Evolutionary conservation across 2,329 filamentous ascomycete genomes (phyloP).

Genomic region (Curvularia eragrostidis): DNA sequence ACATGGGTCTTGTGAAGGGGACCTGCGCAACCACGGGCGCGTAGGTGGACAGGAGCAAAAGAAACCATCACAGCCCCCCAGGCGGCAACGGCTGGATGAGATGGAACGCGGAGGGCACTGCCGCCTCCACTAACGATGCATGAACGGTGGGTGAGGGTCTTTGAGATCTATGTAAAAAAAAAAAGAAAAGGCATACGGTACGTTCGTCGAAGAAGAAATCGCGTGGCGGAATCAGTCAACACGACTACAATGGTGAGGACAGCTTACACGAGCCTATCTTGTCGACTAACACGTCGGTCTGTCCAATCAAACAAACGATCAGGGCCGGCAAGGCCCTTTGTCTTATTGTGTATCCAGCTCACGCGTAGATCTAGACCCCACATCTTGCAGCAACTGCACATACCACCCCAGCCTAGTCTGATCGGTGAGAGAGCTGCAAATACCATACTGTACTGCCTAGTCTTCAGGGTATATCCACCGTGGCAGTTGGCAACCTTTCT

Average conservation of each 20-base stretch:
- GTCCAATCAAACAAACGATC: not conserved
- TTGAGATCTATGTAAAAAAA: too few species aligned
- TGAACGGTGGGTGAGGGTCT: conserved; percentile 11
- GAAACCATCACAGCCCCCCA: not conserved
- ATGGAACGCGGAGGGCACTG: not conserved
- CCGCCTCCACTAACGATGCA: conserved; percentile 3
- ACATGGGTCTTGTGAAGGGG: conserved; percentile 7
- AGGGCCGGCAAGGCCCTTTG: too few species aligned
- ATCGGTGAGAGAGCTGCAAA: conserved; percentile 8
- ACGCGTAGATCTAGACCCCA: conserved; percentile 2
- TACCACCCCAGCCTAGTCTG: conserved; percentile 3
- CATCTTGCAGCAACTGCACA: not conserved
- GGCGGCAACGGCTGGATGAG: conserved; percentile 1
- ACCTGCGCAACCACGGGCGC: not conserved
- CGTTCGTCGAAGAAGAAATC: not conserved
- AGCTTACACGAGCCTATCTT: not conserved
- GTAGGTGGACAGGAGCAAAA: not conserved
- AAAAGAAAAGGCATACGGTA: conserved; percentile 5
- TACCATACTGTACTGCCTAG: not conserved
- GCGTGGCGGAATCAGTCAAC: not conserved
- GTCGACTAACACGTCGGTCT: not conserved
- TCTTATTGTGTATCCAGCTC: not conserved
- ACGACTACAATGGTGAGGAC: not conserved
- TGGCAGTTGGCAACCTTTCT: not conserved
- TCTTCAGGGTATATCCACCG: not conserved